Base-by-base conservation (phyloP, 257 asterid species). In the Solanum chmielewskii region DNA sequence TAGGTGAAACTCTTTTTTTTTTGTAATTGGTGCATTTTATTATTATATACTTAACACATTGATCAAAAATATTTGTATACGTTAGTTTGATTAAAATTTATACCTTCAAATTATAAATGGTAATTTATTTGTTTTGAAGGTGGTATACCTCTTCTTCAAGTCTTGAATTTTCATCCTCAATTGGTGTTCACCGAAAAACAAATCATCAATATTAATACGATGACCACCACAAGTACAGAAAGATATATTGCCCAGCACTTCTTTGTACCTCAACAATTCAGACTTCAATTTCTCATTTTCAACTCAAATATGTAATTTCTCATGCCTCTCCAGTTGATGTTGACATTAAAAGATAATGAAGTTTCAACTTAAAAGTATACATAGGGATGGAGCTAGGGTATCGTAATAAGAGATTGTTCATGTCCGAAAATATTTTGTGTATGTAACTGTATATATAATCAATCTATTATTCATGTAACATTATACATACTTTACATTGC, bases 231-330 rank as follows among this genome's bases (percentile, higher is more conserved):
- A 89, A 11, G 3, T 76, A 8, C n/a, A 52, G 42, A 88, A 87
- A 4, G 35, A 7, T 15, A 74, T 29, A 45, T 35, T 44, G 7
- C 59, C 60, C 4, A 89, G 16, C 29, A 49, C 15, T 69, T 87
- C 87, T 70, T 29, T 89, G 25, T 41, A 76, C 7, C 83, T 70
- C 15, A 69, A 7, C 42, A 89, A 86, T 27, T 90, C 89, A 0
- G 11, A 9, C 4, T 75, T 88, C 9, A 89, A 75, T 68, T 71
- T 90, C 6, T 86, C 88, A n/a, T 89, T 89, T 11, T 87, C 88
- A 35, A 39, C 59, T 27, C 75, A 47, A 6, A 90, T 91, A 2
- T 68, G 77, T 33, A 1, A 60, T 77, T 87, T 5, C 1, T 87
- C 87, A 9, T 11, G 16, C 25, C 87, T 88, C 82, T 85, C 89